Base-by-base conservation (phyloP, 768 basidiomycete genomes). In the Polyporus arcularius region DNA sequence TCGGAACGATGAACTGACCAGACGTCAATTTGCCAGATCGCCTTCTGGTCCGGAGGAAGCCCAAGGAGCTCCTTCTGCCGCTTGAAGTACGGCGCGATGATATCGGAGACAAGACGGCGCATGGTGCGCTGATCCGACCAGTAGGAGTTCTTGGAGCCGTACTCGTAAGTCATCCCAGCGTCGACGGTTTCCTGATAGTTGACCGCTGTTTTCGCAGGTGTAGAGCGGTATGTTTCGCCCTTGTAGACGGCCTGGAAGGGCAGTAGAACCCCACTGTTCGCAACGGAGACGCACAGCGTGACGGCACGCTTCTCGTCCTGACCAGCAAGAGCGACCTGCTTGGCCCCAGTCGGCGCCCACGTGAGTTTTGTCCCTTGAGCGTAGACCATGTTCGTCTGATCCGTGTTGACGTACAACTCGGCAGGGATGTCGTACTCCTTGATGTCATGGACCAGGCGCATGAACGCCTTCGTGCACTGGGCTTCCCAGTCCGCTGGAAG, bases 281-380 rank as follows among this genome's bases (percentile, higher is more conserved):
- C 69, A 14, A 78, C 58, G 0, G 71, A 70, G 9, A 74, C 70
- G 12, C 78, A 43, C 0, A 80, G 31, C 0, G 78, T 80, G 51
- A 79, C 75, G 16, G 80, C 79, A 0, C 72, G 67, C 61, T 81
- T 81, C 57, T 80, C 78, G 1, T 79, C 78, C 11, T 55, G 32
- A 0, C 80, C 78, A 3, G 72, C 47, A 2, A 68, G 57, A 0
- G 66, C 47, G 2, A 80, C 75, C 55, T 81, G 80, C 56, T 75
- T 73, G 0, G 67, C 60, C 0, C 77, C 75, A 0, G 31, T 62
- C 28, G 65, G 35, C 2, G 61, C 68, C 56, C 68, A 80, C 4
- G 78, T 78, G 42, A 68, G 53, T 6, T 64, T 61, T 6, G 64
- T 52, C 8, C 68, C 72, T 21, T 65, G 72, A 4, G 65, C 59